Evolutionary conservation across 352 stramenopile species (phyloP).

Genomic region (Pythium aristosporum): DNA sequence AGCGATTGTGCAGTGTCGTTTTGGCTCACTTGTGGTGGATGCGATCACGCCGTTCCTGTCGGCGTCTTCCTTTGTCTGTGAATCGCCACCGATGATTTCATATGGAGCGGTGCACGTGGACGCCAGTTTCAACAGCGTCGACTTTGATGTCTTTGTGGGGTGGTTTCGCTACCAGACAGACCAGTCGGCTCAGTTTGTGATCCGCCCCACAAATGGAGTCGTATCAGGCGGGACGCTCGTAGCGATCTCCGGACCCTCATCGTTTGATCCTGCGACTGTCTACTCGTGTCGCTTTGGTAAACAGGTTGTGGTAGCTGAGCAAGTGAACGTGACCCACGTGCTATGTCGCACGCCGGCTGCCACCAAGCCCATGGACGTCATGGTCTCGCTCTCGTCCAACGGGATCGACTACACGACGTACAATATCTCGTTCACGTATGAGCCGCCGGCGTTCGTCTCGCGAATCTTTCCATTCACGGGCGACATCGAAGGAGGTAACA

Average conservation of each 20-base stretch:
- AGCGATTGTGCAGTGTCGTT: conserved; percentile 46
- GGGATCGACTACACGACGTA: conserved; percentile 46
- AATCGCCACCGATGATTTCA: background rate
- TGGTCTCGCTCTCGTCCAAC: conserved; percentile 57
- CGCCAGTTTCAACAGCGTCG: conserved; percentile 43
- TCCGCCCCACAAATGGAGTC: conserved; percentile 45
- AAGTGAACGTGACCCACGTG: conserved; percentile 53
- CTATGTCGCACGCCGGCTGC: conserved; percentile 51
- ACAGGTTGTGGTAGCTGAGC: conserved; percentile 41
- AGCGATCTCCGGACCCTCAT: conserved; percentile 31
- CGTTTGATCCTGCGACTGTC: conserved; percentile 27
- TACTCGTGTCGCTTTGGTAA: conserved; percentile 62
- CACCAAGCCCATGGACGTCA: conserved; percentile 28
- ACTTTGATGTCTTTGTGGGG: conserved; percentile 49
- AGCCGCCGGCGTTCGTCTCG: conserved; percentile 44
- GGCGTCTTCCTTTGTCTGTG: conserved; percentile 12
- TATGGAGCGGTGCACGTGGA: conserved; percentile 29
- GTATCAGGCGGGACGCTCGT: conserved; percentile 55
- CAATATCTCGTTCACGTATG: conserved; percentile 59
- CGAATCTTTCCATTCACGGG: conserved; percentile 62
- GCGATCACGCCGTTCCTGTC: conserved; percentile 13
- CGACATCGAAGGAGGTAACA: conserved; percentile 55
- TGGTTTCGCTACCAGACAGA: conserved; percentile 50
- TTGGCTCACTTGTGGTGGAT: conserved; percentile 43
- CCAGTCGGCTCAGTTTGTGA: conserved; percentile 22